Evolutionary conservation across 2,329 filamentous ascomycete genomes (phyloP), one percentile per base, ranked within the genome.

Genomic region (Macrophomina phaseolina): DNA sequence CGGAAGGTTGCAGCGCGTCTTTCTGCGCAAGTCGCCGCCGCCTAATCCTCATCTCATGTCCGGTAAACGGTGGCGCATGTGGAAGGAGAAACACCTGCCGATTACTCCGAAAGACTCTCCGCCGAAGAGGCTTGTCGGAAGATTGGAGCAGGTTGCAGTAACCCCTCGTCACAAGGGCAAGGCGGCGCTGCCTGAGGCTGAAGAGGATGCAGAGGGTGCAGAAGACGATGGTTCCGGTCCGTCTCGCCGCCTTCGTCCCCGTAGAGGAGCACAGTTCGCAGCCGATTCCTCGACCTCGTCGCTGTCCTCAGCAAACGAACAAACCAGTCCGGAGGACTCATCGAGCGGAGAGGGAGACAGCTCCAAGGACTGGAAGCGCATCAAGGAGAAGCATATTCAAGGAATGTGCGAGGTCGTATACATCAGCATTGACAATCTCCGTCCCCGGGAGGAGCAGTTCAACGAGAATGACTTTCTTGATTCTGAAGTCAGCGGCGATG

Each of bases 341-440:
- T 61, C 56, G 11, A 45, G 38, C 2, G 40, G 28, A 1, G 30
- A 46, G 1, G 63, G 30, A 30, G 64, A 30, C 45, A 42, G 4
- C 23, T 51, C 46, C 3, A 46, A 48, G 34, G 60, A 65, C 30
- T n/a, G 40, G 49, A 55, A 55, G n/a, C 52, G 23, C n/a, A 48
- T 36, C 12, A 28, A 52, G 9, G 73, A 76, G 55, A 70, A 68
- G 0, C 83, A 83, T 67, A 78, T 90, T 32, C 91, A 94, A 68
- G 90, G 90, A 1, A 83, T 90, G 70, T 94, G 91, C 73, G 84
- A 89, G 48, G 83, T 88, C 5, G 90, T 94, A 18, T 86, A 91
- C 68, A 85, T 94, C 51, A 81, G 87, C 52, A 89, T 94, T 70
- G 91, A 94, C 77, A 94, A 94, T 74, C 86, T 91, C 73, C 89